These are phyloP conservation scores for Sanghuangporus sanghuang DNA, from an alignment of 1,284 basidiomycete genomes.

Conservation along the genomic window DNA sequence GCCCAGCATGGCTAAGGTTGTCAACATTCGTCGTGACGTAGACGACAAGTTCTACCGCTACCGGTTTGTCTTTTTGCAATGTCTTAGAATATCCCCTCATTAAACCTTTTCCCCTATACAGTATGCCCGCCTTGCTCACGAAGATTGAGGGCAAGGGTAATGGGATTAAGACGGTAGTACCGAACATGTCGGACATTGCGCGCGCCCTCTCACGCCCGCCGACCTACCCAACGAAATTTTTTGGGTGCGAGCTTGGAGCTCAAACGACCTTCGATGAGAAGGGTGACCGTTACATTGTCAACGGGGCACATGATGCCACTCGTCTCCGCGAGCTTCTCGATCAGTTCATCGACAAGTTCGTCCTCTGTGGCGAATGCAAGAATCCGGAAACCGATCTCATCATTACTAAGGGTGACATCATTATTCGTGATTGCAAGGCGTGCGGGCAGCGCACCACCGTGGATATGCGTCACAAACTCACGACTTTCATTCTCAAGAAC, in stretches of 20 bases:
- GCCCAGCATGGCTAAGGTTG: constrained; percentile 84
- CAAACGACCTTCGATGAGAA: constrained; percentile 97
- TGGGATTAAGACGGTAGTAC: constrained; percentile 98
- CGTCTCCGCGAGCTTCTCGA: constrained; percentile 96
- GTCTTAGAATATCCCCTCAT: constrained; percentile 6
- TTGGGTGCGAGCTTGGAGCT: constrained; percentile 97
- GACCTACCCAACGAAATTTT: constrained; percentile 98
- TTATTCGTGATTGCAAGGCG: constrained; percentile 97
- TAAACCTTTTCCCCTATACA: constrained; percentile 26
- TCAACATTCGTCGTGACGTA: constrained; percentile 99
- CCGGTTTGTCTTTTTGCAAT: constrained; percentile 43
- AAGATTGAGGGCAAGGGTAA: constrained; percentile 99
- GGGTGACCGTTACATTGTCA: constrained; percentile 98
- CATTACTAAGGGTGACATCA: constrained; percentile 85
- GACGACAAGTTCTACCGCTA: constrained; percentile 92
- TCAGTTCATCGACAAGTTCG: constrained; percentile 96
- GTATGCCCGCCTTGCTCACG: constrained; percentile 92
- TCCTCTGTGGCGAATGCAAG: constrained; percentile 97
- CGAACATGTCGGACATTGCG: constrained; percentile 98
- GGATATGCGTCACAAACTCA: constrained; percentile 97
- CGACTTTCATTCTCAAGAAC: constrained; percentile 97
- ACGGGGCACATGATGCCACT: constrained; percentile 90
- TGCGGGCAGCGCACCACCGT: constrained; percentile 90
- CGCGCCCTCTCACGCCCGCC: constrained; percentile 94
- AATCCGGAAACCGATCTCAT: constrained; percentile 98